Base-by-base conservation (phyloP, 2,329 filamentous ascomycete species). In the Clarireedia homoeocarpa region DNA sequence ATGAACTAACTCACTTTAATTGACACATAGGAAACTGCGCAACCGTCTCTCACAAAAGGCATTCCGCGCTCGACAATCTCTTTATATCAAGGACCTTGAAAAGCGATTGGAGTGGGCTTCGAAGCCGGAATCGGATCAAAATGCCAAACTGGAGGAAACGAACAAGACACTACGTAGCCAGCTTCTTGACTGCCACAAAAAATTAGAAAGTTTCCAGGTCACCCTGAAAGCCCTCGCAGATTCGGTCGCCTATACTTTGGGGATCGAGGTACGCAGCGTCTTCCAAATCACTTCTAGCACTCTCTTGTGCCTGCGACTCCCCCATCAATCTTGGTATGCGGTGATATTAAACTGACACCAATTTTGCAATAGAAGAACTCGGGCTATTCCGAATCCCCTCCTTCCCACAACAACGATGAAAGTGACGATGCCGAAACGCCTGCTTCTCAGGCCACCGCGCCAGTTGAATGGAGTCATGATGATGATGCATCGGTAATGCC, bases 31-130 rank as follows among this genome's bases (percentile, higher is more conserved):
- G n/a, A 54, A 54, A 50, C 14, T 54, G 15, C 52, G 52, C 20
- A 54, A 54, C 17, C 52, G 52, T 14, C 52, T 54, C 36, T 54
- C 52, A 6, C 52, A 54, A 27, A 54, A 54, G 24, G 52, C 52
- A 6, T 54, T 54, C 17, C 52, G 52, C n/a, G 52, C 52, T 23
- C 34, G 52, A 15, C 52, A 54, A 36, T 49, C 52, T 14, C 34
- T 54, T 9, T 42, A 54, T 7, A 54, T 54, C 34, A 54, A 50
- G 30, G 52, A 54, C 20, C 46, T 54, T 1, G 52, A 54, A 24
- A 54, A 54, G 24, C 48, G 48, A 26, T 36, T 54, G 5, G 52
- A 54, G 49, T 54, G 52, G 52, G 52, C 45, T 3, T 54, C 52
- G 3, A 54, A 54, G 15, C 52, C 52, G 2, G 52, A 49, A 42